These are phyloP conservation scores for Diospyros kaki DNA, from an alignment of 148 eudicot species.

Conservation along the genomic window DNA sequence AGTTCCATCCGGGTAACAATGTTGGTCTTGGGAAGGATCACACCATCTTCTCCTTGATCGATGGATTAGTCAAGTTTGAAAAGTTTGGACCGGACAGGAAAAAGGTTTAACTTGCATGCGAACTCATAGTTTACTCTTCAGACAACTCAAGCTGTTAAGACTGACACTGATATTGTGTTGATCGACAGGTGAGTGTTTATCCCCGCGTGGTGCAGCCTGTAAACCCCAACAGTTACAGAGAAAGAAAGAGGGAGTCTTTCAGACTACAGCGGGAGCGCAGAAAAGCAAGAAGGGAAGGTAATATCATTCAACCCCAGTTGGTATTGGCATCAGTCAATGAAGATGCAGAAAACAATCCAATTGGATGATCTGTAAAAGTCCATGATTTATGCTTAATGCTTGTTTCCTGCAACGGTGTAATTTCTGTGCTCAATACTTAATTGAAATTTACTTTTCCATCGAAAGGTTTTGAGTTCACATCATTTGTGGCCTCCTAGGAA, in stretches of 20 bases:
- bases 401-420: no score
- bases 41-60: conserved; percentile 83
- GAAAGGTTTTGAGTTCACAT: no score
- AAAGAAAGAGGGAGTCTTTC: conserved; percentile 76
- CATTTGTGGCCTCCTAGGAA: no score
- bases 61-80: conserved; percentile 90
- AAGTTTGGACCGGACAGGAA: conserved; percentile 93
- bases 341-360: conserved; percentile 29
- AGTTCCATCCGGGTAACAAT: conserved; percentile 91
- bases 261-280: conserved; percentile 84
- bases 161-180: background rate
- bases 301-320: conserved; percentile 41
- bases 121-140: background rate
- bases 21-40: conserved; percentile 89
- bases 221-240: conserved; percentile 90
- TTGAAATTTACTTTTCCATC: no score
- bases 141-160: background rate
- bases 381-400: no score
- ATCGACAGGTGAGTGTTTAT: conserved; percentile 79
- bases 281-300: conserved; percentile 75
- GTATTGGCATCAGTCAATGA: conserved; percentile 61
- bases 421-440: no score
- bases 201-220: conserved; percentile 73
- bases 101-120: conserved; percentile 39
- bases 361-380: conserved; percentile 30